Percentiles rank a stretch among this genome's conserved stretches.
phyloP scores from a whole-genome alignment of 2,329 filamentous ascomycete species.

The Davidsoniella virescens region DNA sequence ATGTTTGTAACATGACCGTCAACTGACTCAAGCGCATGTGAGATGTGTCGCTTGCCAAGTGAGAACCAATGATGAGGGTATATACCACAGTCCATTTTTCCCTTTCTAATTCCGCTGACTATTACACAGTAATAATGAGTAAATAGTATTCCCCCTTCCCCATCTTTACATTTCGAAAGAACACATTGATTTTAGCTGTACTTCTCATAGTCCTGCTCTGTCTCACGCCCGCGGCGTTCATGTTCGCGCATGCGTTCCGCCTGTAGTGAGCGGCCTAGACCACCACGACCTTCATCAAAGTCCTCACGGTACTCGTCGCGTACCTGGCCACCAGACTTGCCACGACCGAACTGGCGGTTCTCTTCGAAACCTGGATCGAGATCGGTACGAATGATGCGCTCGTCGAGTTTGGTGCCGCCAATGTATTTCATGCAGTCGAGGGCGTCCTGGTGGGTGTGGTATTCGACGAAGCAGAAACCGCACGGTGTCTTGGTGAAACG shows the following conservation, averaged over 20 bases:
- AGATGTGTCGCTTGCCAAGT: too few relatives aligned
- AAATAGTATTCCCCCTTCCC: too few relatives aligned
- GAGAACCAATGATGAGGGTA: too few relatives aligned
- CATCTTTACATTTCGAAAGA: background rate
- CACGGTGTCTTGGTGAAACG: slow-evolving; percentile 95
- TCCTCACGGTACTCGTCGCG: slow-evolving; percentile 96
- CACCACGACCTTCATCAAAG: slow-evolving; percentile 86
- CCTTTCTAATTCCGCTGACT: background rate
- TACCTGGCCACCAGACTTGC: slow-evolving; percentile 92
- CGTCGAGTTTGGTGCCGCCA: slow-evolving; percentile 92
- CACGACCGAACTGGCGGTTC: slow-evolving; percentile 86
- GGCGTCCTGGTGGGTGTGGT: slow-evolving; percentile 94
- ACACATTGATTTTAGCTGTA: background rate
- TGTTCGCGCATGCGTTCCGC: slow-evolving; percentile 28
- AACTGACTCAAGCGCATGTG: too few relatives aligned
- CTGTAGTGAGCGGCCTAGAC: slow-evolving; percentile 64
- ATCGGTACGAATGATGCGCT: slow-evolving; percentile 90
- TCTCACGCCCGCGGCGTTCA: slow-evolving; percentile 20
- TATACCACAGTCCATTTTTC: background rate
- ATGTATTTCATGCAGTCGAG: slow-evolving; percentile 98
- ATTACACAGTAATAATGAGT: too few relatives aligned
- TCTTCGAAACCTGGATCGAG: slow-evolving; percentile 91
- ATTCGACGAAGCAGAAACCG: slow-evolving; percentile 98
- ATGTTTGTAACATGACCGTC: background rate
- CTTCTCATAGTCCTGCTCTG: slow-evolving; percentile 21